phyloP scores from a whole-genome alignment of 495 filamentous ascomycete species.

The Staphylotrichum tortipilum region DNA sequence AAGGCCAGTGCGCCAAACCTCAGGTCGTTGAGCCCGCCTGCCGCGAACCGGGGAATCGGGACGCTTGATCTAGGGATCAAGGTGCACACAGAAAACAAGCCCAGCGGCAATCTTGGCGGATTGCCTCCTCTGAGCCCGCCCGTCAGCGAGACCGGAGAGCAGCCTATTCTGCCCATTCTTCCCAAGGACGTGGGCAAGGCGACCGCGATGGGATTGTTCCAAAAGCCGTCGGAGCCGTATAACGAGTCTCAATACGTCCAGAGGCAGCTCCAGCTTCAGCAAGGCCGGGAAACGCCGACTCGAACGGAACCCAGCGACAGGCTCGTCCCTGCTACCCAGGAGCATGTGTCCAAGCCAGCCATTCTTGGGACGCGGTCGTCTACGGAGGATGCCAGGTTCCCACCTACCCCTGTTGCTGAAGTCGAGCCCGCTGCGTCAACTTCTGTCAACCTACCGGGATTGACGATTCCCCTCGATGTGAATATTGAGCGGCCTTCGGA shows the following conservation, averaged over 20 bases:
- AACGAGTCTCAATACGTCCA: conserved; percentile 80
- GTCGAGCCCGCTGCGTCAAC: conserved; percentile 15
- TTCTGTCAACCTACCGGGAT: not conserved
- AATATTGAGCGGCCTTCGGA: conserved; percentile 34
- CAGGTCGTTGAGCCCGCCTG: conserved; percentile 34
- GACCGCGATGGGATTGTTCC: conserved; percentile 75
- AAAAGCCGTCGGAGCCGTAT: conserved; percentile 65
- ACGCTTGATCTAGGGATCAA: conserved; percentile 23
- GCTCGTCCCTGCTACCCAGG: conserved; percentile 14
- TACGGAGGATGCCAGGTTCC: conserved; percentile 32
- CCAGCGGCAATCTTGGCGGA: conserved; percentile 36
- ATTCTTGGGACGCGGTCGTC: conserved; percentile 8
- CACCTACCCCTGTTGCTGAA: conserved; percentile 32
- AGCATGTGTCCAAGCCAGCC: conserved; percentile 13
- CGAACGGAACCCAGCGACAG: conserved; percentile 27
- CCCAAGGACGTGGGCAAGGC: conserved; percentile 78
- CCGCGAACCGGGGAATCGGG: conserved; percentile 21
- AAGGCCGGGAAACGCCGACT: conserved; percentile 49
- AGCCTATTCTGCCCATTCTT: conserved; percentile 51
- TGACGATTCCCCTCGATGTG: conserved; percentile 13
- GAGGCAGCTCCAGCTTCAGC: conserved; percentile 69
- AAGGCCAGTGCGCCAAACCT: conserved; percentile 43
- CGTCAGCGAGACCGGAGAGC: conserved; percentile 59
- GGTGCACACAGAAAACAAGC: conserved; percentile 29
- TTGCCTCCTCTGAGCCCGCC: conserved; percentile 66